Conservation (phyloP, 441 rosid species). For the Arabidopsis lyrata region DNA sequence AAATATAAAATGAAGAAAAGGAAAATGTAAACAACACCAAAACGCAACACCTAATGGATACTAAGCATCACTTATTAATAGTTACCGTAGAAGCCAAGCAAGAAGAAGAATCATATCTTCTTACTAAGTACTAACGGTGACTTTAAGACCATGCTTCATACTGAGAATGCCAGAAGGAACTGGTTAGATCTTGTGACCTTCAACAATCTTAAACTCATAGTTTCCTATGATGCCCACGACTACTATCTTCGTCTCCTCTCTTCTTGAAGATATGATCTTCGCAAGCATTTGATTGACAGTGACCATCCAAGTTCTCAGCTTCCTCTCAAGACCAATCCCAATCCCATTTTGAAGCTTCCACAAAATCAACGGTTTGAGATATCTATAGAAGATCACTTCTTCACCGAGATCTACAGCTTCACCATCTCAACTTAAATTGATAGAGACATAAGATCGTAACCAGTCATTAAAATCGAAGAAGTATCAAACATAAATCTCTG, state of each 20-base stretch:
- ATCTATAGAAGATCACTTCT: conserved; percentile 32
- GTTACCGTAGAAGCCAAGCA: neutral
- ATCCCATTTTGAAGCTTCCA: conserved; percentile 39
- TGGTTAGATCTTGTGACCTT: conserved; percentile 21
- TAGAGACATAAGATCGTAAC: conserved; percentile 48
- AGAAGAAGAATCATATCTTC: neutral
- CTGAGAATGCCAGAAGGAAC: conserved; percentile 20
- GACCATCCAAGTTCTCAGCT: neutral
- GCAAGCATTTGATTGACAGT: neutral
- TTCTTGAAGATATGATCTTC: conserved; percentile 18
- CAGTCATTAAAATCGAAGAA: conserved; percentile 48
- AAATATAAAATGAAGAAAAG: no score
- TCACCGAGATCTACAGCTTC: conserved; percentile 33
- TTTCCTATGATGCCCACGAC: conserved; percentile 12
- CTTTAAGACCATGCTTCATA: conserved; percentile 37
- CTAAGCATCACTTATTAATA: neutral
- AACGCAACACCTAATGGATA: neutral
- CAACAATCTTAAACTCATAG: conserved; percentile 18
- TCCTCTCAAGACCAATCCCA: conserved; percentile 31
- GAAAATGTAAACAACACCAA: no score
- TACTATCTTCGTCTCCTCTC: neutral
- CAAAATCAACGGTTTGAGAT: conserved; percentile 23
- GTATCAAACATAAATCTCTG: conserved; percentile 51
- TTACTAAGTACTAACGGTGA: neutral
- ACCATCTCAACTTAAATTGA: conserved; percentile 20